Percentiles rank a stretch among this genome's conserved stretches.
These are phyloP conservation scores for Gastrodia elata DNA, from an alignment of 106 monocot genomes.

Conservation along the genomic window DNA sequence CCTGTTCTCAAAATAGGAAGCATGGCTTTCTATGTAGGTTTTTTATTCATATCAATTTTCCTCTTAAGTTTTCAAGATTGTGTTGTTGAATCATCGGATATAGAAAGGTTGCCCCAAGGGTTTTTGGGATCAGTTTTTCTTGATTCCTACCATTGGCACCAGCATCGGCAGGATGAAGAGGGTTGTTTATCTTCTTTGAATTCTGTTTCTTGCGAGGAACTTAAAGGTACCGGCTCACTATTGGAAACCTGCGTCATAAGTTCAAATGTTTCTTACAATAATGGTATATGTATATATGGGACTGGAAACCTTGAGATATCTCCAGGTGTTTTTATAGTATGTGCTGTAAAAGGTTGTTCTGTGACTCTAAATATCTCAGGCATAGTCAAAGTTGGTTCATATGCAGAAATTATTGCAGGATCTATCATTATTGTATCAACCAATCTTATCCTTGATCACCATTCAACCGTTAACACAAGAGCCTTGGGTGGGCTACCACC, in stretches of 20 bases:
- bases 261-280: conserved; percentile 35
- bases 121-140: conserved; percentile 7
- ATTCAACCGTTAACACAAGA: conserved; percentile 63
- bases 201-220: conserved; percentile 62
- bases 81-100: conserved; percentile 1
- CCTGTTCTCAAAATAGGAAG: conserved; percentile 11
- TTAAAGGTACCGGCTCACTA: conserved; percentile 73
- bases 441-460: conserved; percentile 37
- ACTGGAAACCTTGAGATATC: conserved; percentile 55
- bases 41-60: conserved; percentile 22
- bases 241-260: conserved; percentile 51
- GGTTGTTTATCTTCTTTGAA: conserved; percentile 14
- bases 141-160: conserved; percentile 4
- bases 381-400: conserved; percentile 38
- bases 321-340: conserved; percentile 41
- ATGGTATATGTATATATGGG: conserved; percentile 55
- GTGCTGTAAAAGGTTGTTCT: conserved; percentile 62
- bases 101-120: background rate
- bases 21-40: conserved; percentile 11
- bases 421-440: conserved; percentile 46
- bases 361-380: conserved; percentile 60
- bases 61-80: conserved; percentile 11
- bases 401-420: conserved; percentile 55
- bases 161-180: conserved; percentile 8
- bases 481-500: conserved; percentile 67